Percentiles rank a stretch among this genome's conserved stretches.
phyloP scores from a whole-genome alignment of 164 flowering plant species.

The grape (Vitis vinifera) region DNA sequence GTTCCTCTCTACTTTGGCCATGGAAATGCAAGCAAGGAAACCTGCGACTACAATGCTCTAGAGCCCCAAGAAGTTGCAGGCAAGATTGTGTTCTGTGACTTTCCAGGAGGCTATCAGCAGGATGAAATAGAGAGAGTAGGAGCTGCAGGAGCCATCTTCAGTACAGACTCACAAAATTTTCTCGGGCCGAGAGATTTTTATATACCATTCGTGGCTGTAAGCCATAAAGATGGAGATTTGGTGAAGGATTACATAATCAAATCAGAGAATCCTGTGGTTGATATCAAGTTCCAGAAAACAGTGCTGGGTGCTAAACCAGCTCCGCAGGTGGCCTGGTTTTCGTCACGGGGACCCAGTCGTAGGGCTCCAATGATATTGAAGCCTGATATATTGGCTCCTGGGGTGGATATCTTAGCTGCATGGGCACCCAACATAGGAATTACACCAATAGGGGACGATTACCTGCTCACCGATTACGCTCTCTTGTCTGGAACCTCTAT shows the following conservation, averaged over 20 bases:
- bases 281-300: constrained; percentile 27
- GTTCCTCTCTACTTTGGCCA: constrained; percentile 32
- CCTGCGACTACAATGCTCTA: constrained; percentile 15
- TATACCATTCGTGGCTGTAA: constrained; percentile 24
- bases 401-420: constrained; percentile 34
- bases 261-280: constrained; percentile 13
- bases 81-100: constrained; percentile 31
- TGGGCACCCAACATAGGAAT: constrained; percentile 24
- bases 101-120: not conserved
- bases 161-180: constrained; percentile 5
- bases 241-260: constrained; percentile 18
- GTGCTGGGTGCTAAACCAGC: constrained; percentile 29
- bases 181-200: constrained; percentile 12
- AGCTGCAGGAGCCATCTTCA: constrained; percentile 29
- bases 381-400: constrained; percentile 42
- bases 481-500: constrained; percentile 43
- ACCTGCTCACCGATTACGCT: constrained; percentile 23
- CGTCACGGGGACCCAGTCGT: constrained; percentile 30
- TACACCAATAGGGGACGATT: constrained; percentile 9
- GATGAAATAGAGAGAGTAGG: constrained; percentile 14
- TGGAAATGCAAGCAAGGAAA: constrained; percentile 32
- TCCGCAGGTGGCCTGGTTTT: constrained; percentile 36
- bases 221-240: constrained; percentile 16
- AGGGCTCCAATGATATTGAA: constrained; percentile 29
- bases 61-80: constrained; percentile 33